A percentile compares a stretch with the other conserved stretches of the same genome.
Evolutionary conservation across 2,329 filamentous ascomycete genomes (phyloP).

Genomic region (Macrophomina phaseolina): DNA sequence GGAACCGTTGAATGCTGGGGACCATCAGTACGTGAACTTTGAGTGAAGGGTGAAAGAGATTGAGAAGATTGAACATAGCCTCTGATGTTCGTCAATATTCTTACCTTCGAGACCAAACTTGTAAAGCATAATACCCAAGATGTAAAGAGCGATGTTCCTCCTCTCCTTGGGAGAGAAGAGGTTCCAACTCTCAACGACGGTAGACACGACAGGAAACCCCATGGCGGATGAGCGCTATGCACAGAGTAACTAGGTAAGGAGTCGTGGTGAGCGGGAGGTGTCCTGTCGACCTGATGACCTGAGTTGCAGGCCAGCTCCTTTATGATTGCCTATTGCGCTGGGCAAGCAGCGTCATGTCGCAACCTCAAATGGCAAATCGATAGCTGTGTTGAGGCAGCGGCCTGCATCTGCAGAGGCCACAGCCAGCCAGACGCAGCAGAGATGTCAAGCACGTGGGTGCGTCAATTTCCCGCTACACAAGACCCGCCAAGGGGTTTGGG

Average conservation of each 20-base stretch:
- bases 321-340: background rate
- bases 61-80: background rate
- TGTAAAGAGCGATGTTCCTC: conserved; percentile 55
- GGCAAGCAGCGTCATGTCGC: background rate
- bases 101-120: conserved; percentile 54
- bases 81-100: background rate
- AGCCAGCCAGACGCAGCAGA: conserved; percentile 8
- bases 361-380: background rate
- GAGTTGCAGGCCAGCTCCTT: background rate
- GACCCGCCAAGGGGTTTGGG: background rate
- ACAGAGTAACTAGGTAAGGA: background rate
- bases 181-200: conserved; percentile 38
- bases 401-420: background rate
- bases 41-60: background rate
- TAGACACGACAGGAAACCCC: conserved; percentile 28
- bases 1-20: conserved; percentile 59
- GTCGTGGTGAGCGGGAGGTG: background rate
- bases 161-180: conserved; percentile 50
- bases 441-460: conserved; percentile 9
- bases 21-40: conserved; percentile 39
- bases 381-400: background rate
- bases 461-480: background rate
- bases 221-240: conserved; percentile 28
- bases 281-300: background rate
- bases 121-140: conserved; percentile 58